Evolutionary conservation across 1,284 basidiomycete species (phyloP), one percentile per base, ranked within the genome.

Genomic region (Volvariella surrecta): DNA sequence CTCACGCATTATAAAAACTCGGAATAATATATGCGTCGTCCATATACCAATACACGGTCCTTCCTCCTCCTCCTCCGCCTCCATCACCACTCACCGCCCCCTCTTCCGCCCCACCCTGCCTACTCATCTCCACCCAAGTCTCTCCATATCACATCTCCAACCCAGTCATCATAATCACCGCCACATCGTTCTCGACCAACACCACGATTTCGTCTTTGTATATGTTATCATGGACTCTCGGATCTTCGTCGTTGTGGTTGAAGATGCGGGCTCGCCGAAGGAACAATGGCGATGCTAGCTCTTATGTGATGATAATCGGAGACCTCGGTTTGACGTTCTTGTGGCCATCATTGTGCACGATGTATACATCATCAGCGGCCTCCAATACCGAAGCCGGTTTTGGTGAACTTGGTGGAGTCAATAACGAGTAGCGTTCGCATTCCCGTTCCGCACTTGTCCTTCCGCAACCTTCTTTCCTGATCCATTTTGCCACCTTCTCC

Each of bases 281-380:
- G n/a, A n/a, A n/a, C n/a, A n/a, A n/a, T n/a, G n/a, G n/a, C n/a
- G n/a, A n/a, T n/a, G n/a, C n/a, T n/a, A n/a, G n/a, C n/a, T n/a
- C n/a, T n/a, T n/a, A n/a, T n/a, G n/a, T n/a, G n/a, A n/a, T n/a
- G n/a, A n/a, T n/a, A n/a, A n/a, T n/a, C n/a, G n/a, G n/a, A n/a
- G n/a, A n/a, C n/a, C n/a, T n/a, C n/a, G n/a, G n/a, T n/a, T n/a
- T n/a, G 1, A 65, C 53, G 34, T 68, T 70, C 44, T 70, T 72
- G 55, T 88, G 78, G 0, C 92, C 92, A 58, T 95, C 89, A 57
- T 95, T 95, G 65, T 94, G 91, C 4, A 75, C 71, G 4, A 76
- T 70, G 32, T 85, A 69, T 0, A 82, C 79, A 24, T 77, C 68
- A 41, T 79, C 73, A 0, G 62, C 56, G n/a, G n/a, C n/a, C n/a